These are phyloP conservation scores for Breviolum minutum DNA, from an alignment of 73 alveolate species.

Conservation along the genomic window DNA sequence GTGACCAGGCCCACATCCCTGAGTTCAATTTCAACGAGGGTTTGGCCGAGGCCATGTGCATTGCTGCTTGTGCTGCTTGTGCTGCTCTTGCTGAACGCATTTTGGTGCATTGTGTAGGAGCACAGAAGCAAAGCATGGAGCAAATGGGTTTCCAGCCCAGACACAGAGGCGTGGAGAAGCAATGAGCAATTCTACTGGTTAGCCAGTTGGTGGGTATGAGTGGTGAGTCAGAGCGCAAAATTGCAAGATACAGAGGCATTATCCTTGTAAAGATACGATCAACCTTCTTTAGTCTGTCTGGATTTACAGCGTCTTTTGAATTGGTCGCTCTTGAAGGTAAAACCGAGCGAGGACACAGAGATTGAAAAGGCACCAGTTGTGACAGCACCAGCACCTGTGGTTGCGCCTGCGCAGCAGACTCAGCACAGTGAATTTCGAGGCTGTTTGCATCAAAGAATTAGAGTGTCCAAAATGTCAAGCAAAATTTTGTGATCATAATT, in stretches of 20 bases:
- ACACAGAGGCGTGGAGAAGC: not conserved
- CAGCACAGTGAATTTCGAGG: not conserved
- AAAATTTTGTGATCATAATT: not conserved
- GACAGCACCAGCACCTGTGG: constrained; percentile 71
- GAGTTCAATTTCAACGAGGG: constrained; percentile 38
- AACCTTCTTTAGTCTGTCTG: not conserved
- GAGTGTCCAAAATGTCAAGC: not conserved
- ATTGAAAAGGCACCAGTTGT: constrained; percentile 33
- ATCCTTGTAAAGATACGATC: not conserved
- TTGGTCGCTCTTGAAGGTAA: not conserved
- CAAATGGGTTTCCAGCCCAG: constrained; percentile 17
- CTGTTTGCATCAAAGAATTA: too few species aligned
- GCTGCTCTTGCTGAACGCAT: not conserved
- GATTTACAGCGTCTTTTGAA: not conserved
- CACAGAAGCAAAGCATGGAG: constrained; percentile 41
- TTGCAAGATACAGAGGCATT: not conserved
- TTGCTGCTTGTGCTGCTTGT: not conserved
- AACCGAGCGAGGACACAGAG: not conserved
- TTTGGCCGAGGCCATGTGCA: not conserved
- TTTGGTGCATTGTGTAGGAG: not conserved
- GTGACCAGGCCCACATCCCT: constrained; percentile 41
- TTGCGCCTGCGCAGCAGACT: constrained; percentile 35
- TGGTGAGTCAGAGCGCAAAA: too few species aligned
- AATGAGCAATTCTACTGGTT: too few species aligned
- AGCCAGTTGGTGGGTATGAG: too few species aligned